Base-by-base conservation (phyloP, 2,329 filamentous ascomycete genomes). In the Talaromyces sp. region DNA sequence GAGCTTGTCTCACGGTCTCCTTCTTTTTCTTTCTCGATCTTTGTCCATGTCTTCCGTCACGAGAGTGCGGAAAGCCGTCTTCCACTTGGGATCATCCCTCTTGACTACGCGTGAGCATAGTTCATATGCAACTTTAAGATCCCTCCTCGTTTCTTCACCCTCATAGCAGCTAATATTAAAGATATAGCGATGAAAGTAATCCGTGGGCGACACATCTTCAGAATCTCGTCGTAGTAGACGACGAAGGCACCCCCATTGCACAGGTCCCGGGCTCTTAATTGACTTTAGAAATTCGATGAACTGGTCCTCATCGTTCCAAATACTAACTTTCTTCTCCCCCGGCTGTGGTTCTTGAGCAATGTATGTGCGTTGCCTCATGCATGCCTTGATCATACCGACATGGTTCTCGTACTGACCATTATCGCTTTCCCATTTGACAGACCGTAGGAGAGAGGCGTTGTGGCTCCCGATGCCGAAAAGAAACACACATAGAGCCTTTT, bases 381-480 rank as follows among this genome's bases (percentile, higher is more conserved):
- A 36, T 15, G 13, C 13, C 33, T 36, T 17, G 1, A 36, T 36
- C 33, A 7, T 36, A 15, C 17, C 33, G 33, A 36, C 33, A 36
- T 36, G 33, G 33, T 17, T 17, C 33, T 36, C 33, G 33, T 17
- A 36, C 5, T 36, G 33, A 5, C 33, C 33, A 36, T 36, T 36
- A 36, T 36, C 33, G 5, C 11, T 36, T 36, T 17, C 6, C 57
- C 36, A 55, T 55, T 17, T 22, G 1, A 56, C 19, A 4, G 30
- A 56, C 17, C 30, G 27, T 25, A 56, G 39, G 15, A 60, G 39
- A 9, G 19, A 47, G 4, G 58, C 53, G 28, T 60, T 60, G 10
- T 49, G 28, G 6, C 28, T 54, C 11, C 58, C 58, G 27, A 60
- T 60, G 3, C 52, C 58, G 9, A 60, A 39, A 47, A 60, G 58